phyloP scores from a whole-genome alignment of 2,329 filamentous ascomycete genomes.

The Colletotrichum lentis region DNA sequence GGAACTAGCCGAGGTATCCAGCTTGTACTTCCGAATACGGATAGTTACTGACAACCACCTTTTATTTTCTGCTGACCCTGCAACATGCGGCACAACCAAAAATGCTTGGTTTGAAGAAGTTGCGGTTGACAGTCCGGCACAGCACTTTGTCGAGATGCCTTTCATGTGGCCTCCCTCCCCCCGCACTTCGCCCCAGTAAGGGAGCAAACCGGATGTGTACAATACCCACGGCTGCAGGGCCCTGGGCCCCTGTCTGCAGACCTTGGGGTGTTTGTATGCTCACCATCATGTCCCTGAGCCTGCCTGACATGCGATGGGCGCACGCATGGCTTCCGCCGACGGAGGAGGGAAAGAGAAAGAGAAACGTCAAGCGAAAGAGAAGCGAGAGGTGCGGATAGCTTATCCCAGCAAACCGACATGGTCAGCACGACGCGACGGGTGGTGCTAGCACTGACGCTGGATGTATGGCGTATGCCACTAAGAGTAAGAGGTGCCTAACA shows the following conservation, averaged over 20 bases:
- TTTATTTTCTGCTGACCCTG: not conserved
- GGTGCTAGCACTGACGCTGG: not conserved
- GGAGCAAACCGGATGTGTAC: not conserved
- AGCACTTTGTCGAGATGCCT: not conserved
- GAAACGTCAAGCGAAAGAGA: not conserved
- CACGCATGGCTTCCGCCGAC: conserved; percentile 8
- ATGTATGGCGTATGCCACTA: not conserved
- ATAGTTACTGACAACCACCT: not conserved
- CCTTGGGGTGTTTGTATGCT: not conserved
- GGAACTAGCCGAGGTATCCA: not conserved
- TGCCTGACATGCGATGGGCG: not conserved
- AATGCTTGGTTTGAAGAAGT: not conserved
- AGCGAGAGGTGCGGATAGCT: conserved; percentile 23
- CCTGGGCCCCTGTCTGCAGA: not conserved
- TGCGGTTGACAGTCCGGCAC: not conserved
- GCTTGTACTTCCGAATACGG: not conserved
- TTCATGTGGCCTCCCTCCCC: conserved; percentile 4
- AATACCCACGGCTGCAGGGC: not conserved
- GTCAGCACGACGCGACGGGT: conserved; percentile 19
- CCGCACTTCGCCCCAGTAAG: not conserved
- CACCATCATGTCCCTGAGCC: conserved; percentile 6
- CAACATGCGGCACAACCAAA: not conserved
- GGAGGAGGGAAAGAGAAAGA: not conserved
- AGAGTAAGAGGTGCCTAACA: not conserved
- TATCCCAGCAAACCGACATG: conserved; percentile 21